Evolutionary conservation across 2,329 filamentous ascomycete species (phyloP), one percentile per base, ranked within the genome.

Genomic region (Aspergillus vadensis): DNA sequence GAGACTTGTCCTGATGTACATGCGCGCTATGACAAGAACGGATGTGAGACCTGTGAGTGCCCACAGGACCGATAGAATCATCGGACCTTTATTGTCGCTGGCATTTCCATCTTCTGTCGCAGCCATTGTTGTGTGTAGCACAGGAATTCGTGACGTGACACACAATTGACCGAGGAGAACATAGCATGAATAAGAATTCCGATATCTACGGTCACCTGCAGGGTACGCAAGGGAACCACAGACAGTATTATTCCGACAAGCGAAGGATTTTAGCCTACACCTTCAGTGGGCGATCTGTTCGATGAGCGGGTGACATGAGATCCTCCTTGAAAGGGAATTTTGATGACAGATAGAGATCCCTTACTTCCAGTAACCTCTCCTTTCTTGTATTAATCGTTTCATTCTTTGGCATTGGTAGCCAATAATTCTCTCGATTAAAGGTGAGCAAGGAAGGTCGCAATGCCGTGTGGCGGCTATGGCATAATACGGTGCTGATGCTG

Each of bases 81-180:
- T 63, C 0, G 76, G 74, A 3, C 76, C 77, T 56, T 77, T 78
- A 56, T 77, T 49, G 36, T 72, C 64, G 50, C 53, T 36, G 12
- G 60, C 49, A 68, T 30, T 49, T 9, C 23, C 44, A 4, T 49
- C 5, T 8, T 48, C 15, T 17, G 23, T n/a, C 21, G 23, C 6
- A 5, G 25, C 7, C 47, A 50, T 50, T n/a, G 32, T 50, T 50
- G 23, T 5, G 12, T n/a, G 21, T 23, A 17, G 27, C 27, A 30
- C 27, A 10, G 2, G 23, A 14, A 1, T n/a, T 4, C 44, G 39
- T 8, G 39, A 14, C 3, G 39, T 43, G 7, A 49, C 14, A 14
- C 21, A 49, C 21, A n/a, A 9, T 30, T 2, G 44, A 30, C 5
- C 6, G 44, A 19, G 39, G n/a, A 43, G 8, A 7, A 7, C 44